A percentile compares a stretch with the other conserved stretches of the same genome.
These are phyloP conservation scores for Exophiala phaeomuriformis DNA, from an alignment of 2,329 filamentous ascomycete genomes.

Conservation along the genomic window DNA sequence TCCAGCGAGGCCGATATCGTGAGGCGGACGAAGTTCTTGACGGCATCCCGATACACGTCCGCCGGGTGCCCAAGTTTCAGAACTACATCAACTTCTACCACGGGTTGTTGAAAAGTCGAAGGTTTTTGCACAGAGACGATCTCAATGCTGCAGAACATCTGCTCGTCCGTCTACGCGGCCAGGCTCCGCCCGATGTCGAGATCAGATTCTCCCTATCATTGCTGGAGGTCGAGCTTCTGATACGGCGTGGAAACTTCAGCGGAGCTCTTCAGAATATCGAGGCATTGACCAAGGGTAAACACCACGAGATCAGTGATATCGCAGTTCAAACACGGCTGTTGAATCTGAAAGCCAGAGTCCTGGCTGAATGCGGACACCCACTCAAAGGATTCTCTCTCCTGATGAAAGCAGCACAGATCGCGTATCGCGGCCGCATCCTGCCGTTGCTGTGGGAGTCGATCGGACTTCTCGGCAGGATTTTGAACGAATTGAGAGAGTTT, in stretches of 20 bases:
- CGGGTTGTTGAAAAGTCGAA: constrained; percentile 38
- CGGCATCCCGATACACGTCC: constrained; percentile 51
- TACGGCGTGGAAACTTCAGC: constrained; percentile 47
- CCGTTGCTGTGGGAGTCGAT: constrained; percentile 66
- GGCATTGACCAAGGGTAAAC: constrained; percentile 43
- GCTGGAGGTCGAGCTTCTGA: constrained; percentile 53
- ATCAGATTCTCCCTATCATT: constrained; percentile 53
- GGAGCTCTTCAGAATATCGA: constrained; percentile 51
- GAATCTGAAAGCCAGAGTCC: constrained; percentile 63
- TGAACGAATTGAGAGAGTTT: constrained; percentile 65
- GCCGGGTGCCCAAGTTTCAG: constrained; percentile 68
- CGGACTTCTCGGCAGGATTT: constrained; percentile 58
- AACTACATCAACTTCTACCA: constrained; percentile 47
- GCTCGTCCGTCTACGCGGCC: constrained; percentile 50
- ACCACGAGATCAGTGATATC: constrained; percentile 53
- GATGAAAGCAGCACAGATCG: constrained; percentile 66
- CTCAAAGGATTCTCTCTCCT: constrained; percentile 70
- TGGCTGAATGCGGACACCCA: constrained; percentile 60
- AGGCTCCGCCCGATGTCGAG: constrained; percentile 50
- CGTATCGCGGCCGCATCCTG: constrained; percentile 62
- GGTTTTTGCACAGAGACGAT: constrained; percentile 45
- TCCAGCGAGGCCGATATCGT: constrained; percentile 62
- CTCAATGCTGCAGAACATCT: constrained; percentile 51
- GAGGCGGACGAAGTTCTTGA: constrained; percentile 58
- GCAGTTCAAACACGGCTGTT: constrained; percentile 64